Conservation (phyloP, 1,284 basidiomycete species). For the Marasmius tenuissimus region DNA sequence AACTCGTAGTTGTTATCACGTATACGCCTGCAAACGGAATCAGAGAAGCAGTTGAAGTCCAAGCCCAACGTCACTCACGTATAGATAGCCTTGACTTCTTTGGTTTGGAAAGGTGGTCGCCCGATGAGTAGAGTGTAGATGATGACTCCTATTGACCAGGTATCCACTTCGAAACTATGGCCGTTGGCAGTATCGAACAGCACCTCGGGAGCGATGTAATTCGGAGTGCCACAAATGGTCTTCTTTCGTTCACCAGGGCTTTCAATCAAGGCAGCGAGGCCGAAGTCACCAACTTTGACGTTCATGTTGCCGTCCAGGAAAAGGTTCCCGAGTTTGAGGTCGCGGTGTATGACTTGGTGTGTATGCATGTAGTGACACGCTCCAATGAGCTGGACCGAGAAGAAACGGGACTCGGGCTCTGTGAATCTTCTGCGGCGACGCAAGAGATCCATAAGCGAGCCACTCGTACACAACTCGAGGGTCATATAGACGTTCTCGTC, state of each 20-base stretch:
- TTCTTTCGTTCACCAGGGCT: constrained; percentile 96
- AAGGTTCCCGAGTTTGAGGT: constrained; percentile 94
- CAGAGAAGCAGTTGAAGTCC: not conserved
- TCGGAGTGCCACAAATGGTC: constrained; percentile 98
- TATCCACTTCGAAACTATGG: constrained; percentile 97
- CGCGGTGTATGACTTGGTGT: constrained; percentile 94
- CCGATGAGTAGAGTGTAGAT: constrained; percentile 94
- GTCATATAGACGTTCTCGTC: constrained; percentile 96
- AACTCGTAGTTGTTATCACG: constrained; percentile 94
- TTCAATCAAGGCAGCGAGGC: constrained; percentile 94
- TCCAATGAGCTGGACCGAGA: constrained; percentile 92
- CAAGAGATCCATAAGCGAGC: constrained; percentile 90
- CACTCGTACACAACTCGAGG: constrained; percentile 89
- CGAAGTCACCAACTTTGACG: constrained; percentile 97
- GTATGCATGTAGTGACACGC: constrained; percentile 97
- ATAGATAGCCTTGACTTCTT: constrained; percentile 95
- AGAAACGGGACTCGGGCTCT: constrained; percentile 91
- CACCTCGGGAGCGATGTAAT: constrained; percentile 98
- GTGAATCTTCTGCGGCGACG: constrained; percentile 86
- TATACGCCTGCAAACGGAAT: constrained; percentile 68
- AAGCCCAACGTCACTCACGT: constrained; percentile 49
- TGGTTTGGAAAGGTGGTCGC: constrained; percentile 96
- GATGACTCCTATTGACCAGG: constrained; percentile 98
- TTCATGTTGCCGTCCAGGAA: constrained; percentile 94
- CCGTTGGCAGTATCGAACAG: constrained; percentile 95